These are phyloP conservation scores for Citrus sinensis DNA, from an alignment of 345 rosid species.

Conservation along the genomic window DVS_A1.0 CM039163.1:45627501-45628000, in stretches of 20 bases:
- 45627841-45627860: constrained; percentile 33
- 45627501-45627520: not conserved
- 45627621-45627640: too few species aligned
- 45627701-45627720: not conserved
- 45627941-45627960: not conserved
- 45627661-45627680: not conserved
- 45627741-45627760: constrained; percentile 43
- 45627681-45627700: not conserved
- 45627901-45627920: constrained; percentile 20
- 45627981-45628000: not conserved
- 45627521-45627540: not conserved
- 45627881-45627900: not conserved
- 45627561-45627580: not conserved
- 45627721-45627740: not conserved
- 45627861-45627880: constrained; percentile 18
- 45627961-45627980: not conserved
- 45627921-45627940: constrained; percentile 8
- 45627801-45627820: constrained; percentile 49
- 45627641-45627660: too few species aligned
- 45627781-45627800: constrained; percentile 33
- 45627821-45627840: constrained; percentile 43
- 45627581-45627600: not conserved
- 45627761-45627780: constrained; percentile 44
- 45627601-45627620: not conserved
- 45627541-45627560: not conserved